Evolutionary conservation across 1,284 basidiomycete species (phyloP), one percentile per base, ranked within the genome.

Genomic region (Microbotryum intermedium): DNA sequence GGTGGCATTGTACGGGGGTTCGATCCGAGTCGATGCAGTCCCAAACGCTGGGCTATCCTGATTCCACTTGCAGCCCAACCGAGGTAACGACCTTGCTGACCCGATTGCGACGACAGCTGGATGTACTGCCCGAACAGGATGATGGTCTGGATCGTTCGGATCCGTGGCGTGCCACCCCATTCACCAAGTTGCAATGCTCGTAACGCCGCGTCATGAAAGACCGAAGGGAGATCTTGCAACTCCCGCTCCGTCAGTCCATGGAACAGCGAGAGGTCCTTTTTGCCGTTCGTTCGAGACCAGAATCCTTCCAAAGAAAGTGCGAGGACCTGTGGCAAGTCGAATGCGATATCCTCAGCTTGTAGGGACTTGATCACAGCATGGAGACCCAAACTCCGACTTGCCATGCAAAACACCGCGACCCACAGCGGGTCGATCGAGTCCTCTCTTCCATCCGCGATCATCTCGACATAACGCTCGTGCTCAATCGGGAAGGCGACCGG

Each of bases 231-330:
- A 29, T 68, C 65, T 16, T 59, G 56, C 47, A 70, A 42, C 34
- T 65, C 67, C 11, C 34, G 21, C 49, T 64, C 65, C 28, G 56
- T 42, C 47, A 68, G 50, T 2, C 67, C 67, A 4, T 57, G 59
- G 30, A 70, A 70, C 6, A 64, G 50, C 8, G 50, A 47, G 9
- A 65, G 55, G 47, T 68, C 58, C 34, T 61, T 61, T 26, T 28
- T 51, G n/a, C 59, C 62, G 25, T 53, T 26, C 13, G 64, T 59
- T 5, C 64, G 60, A 6, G 55, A 53, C 57, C 62, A 68, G 50
- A 64, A 68, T 4, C 64, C 67, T 21, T 66, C 66, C 53, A 70
- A 62, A 29, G 66, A 66, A 46, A 70, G 64, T 7, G 69, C 64
- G 46, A 70, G 59, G 26, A 68, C 59, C 62, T 63, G 49, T 10